Conservation (phyloP, 371 early-diverging fungal genomes). For the Zancudomyces culisetae region DNA sequence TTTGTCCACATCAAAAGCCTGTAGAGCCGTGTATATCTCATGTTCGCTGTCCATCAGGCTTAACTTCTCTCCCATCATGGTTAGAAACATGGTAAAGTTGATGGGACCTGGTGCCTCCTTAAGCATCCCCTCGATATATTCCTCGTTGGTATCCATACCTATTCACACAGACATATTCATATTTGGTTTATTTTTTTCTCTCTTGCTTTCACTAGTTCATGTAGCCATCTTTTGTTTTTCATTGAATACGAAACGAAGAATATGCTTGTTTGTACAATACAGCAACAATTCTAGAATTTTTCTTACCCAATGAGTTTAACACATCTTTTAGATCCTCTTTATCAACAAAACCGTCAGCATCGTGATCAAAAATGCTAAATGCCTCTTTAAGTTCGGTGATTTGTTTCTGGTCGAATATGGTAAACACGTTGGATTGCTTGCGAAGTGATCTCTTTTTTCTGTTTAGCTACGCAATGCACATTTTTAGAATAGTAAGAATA, state of each 20-base stretch:
- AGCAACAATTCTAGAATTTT: slow-evolving; percentile 4
- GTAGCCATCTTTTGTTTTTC: too few species aligned
- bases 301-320: slow-evolving; percentile 72
- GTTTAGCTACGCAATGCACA: slow-evolving; percentile 23
- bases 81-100: slow-evolving; percentile 81
- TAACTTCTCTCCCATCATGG: slow-evolving; percentile 70
- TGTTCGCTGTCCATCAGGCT: slow-evolving; percentile 33
- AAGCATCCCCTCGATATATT: slow-evolving; percentile 58
- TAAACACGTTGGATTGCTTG: slow-evolving; percentile 97
- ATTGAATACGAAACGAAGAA: too few species aligned
- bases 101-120: slow-evolving; percentile 77
- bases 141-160: slow-evolving; percentile 22
- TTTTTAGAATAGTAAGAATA: too few species aligned
- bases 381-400: slow-evolving; percentile 83
- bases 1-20: slow-evolving; percentile 70
- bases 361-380: slow-evolving; percentile 64
- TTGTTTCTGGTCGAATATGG: slow-evolving; percentile 93
- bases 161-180: too few species aligned
- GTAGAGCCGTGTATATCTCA: slow-evolving; percentile 70
- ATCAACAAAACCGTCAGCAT: slow-evolving; percentile 77
- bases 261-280: too few species aligned
- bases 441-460: slow-evolving; percentile 77
- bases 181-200: too few species aligned
- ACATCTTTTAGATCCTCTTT: slow-evolving; percentile 67
- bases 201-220: too few species aligned